Evolutionary conservation across 2,329 filamentous ascomycete species (phyloP).

Genomic region (Sporothrix phasma): DNA sequence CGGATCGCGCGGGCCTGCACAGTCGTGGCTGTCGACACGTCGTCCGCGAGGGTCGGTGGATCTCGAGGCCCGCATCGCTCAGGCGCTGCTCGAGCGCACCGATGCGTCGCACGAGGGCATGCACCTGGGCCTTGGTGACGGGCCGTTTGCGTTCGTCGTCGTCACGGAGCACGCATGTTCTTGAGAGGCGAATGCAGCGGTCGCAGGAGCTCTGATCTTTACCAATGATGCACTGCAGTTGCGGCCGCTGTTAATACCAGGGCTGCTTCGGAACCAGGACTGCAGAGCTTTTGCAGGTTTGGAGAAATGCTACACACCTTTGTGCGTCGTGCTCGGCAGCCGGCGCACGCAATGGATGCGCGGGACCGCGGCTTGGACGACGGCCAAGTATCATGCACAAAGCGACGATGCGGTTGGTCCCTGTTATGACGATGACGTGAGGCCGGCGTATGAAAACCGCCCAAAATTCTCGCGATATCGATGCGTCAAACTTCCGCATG

Average conservation of each 20-base stretch:
- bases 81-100: conserved; percentile 9
- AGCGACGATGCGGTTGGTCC: background rate
- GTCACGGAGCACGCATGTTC: conserved; percentile 13
- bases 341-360: conserved; percentile 15
- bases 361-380: conserved; percentile 14
- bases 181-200: conserved; percentile 9
- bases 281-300: background rate
- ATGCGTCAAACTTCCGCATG: background rate
- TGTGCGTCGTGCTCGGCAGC: conserved; percentile 14
- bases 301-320: conserved; percentile 7
- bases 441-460: background rate
- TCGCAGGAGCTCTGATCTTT: conserved; percentile 11
- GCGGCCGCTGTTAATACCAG: no score
- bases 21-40: background rate
- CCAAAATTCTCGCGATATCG: background rate
- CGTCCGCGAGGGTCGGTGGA: conserved; percentile 5
- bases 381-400: conserved; percentile 12
- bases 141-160: conserved; percentile 15
- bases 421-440: background rate
- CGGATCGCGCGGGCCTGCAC: background rate
- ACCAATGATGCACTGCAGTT: conserved; percentile 11
- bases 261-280: no score
- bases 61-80: conserved; percentile 12
- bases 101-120: conserved; percentile 10
- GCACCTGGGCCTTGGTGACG: conserved; percentile 14